Evolutionary conservation across 2,329 filamentous ascomycete genomes (phyloP).

Genomic region (Zymoseptoria tritici): DNA sequence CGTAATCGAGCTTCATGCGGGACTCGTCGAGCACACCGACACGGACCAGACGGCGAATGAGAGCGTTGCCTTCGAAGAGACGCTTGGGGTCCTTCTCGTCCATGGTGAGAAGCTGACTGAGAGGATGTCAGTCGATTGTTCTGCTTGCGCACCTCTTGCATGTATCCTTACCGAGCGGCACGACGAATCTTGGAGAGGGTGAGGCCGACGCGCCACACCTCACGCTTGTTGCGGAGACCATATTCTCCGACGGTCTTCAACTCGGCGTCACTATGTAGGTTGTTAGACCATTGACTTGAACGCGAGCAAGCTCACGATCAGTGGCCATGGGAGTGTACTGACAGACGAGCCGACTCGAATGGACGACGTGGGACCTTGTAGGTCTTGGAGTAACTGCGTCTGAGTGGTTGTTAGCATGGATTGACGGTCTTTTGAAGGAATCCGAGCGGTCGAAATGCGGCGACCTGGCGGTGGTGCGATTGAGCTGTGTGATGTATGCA

Average conservation of each 20-base stretch:
- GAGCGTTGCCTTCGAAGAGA: constrained; percentile 99
- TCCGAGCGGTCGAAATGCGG: neutral
- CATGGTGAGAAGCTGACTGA: constrained; percentile 97
- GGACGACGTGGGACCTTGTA: constrained; percentile 97
- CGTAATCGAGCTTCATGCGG: constrained; percentile 99
- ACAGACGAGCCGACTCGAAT: constrained; percentile 99
- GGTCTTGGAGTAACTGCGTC: constrained; percentile 91
- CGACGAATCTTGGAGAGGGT: constrained; percentile 99
- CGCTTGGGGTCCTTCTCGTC: constrained; percentile 99
- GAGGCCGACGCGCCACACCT: constrained; percentile 99
- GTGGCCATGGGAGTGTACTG: constrained; percentile 82
- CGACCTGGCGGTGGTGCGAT: neutral
- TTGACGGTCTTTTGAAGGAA: neutral
- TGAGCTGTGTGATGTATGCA: neutral
- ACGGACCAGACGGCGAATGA: constrained; percentile 99
- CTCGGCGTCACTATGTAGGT: constrained; percentile 79
- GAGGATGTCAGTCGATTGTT: constrained; percentile 11
- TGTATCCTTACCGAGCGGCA: constrained; percentile 84
- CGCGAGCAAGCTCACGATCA: constrained; percentile 96
- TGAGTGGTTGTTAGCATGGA: constrained; percentile 18
- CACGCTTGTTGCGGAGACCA: constrained; percentile 99
- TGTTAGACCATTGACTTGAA: constrained; percentile 84
- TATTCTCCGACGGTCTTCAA: constrained; percentile 99
- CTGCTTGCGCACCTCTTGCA: neutral
- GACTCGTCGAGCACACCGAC: constrained; percentile 99